Conservation (phyloP, 176 grass and related monocot genomes). For the Avena atlantica region DNA sequence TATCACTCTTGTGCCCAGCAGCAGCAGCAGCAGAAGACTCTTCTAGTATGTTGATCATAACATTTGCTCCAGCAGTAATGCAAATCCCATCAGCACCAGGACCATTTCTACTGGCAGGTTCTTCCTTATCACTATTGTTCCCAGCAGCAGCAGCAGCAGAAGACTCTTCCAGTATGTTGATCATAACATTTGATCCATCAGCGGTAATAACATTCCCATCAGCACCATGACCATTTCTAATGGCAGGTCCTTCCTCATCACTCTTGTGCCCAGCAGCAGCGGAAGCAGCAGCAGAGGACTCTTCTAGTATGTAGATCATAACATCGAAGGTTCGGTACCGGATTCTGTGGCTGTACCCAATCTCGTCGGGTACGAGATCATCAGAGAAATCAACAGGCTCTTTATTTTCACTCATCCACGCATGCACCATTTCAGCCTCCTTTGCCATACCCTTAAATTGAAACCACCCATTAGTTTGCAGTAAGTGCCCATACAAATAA, state of each 20-base stretch:
- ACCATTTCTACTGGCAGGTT: not conserved
- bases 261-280: not conserved
- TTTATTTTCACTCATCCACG: constrained; percentile 8
- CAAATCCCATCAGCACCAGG: not conserved
- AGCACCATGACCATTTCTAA: not conserved
- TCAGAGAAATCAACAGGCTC: not conserved
- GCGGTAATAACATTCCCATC: not conserved
- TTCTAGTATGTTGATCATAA: no score
- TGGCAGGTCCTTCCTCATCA: not conserved
- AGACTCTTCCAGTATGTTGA: no score
- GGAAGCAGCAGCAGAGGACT: not conserved
- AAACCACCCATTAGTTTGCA: constrained; percentile 14
- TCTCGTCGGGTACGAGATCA: not conserved
- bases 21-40: not conserved
- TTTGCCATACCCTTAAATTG: constrained; percentile 18
- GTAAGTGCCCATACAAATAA: not conserved
- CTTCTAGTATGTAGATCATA: not conserved
- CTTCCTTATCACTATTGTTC: not conserved
- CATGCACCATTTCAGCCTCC: not conserved
- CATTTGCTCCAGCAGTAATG: not conserved
- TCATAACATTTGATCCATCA: not conserved
- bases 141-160: not conserved
- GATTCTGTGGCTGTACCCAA: not conserved
- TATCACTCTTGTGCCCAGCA: not conserved
- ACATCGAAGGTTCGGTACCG: not conserved